A percentile compares a stretch with the other conserved stretches of the same genome.
Evolutionary conservation across 306 rosid genomes (phyloP).

Genomic region (Quercus dentata): DNA sequence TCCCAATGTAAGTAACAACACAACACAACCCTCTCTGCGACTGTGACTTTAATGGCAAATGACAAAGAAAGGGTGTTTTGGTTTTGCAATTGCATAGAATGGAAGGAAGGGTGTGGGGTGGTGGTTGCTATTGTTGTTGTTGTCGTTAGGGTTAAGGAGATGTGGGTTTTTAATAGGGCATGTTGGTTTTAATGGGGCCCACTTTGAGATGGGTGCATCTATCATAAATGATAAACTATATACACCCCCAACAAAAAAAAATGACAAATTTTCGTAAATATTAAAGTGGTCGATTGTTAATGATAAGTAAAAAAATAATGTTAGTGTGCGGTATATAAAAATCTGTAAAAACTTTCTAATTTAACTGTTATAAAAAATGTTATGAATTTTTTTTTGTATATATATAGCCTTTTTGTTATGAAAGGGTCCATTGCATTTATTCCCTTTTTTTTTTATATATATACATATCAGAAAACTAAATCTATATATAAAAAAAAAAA

Average conservation of each 20-base stretch:
- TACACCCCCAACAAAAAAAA: neutral
- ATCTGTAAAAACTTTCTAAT: no score
- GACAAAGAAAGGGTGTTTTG: conserved; percentile 38
- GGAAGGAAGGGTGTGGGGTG: conserved; percentile 34
- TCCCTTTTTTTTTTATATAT: no score
- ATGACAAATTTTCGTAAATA: no score
- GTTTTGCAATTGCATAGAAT: conserved; percentile 25
- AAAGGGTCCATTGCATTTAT: neutral
- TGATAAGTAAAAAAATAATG: no score
- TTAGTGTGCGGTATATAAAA: rapidly evolving
- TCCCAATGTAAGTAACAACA: conserved; percentile 5
- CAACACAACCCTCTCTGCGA: conserved; percentile 20
- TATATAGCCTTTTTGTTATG: no score
- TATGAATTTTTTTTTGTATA: rapidly evolving
- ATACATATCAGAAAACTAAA: neutral
- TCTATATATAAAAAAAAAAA: no score
- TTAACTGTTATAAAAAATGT: no score
- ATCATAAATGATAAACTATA: neutral
- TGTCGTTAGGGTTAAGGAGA: conserved; percentile 25
- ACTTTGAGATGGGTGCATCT: conserved; percentile 18
- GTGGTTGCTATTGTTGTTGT: conserved; percentile 21
- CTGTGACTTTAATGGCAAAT: conserved; percentile 62
- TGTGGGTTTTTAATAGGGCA: conserved; percentile 23
- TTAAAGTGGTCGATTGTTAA: no score
- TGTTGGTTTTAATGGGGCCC: conserved; percentile 23